These are phyloP conservation scores for Geranium incanum DNA, from an alignment of 441 rosid species.

Conservation along the genomic window DNA sequence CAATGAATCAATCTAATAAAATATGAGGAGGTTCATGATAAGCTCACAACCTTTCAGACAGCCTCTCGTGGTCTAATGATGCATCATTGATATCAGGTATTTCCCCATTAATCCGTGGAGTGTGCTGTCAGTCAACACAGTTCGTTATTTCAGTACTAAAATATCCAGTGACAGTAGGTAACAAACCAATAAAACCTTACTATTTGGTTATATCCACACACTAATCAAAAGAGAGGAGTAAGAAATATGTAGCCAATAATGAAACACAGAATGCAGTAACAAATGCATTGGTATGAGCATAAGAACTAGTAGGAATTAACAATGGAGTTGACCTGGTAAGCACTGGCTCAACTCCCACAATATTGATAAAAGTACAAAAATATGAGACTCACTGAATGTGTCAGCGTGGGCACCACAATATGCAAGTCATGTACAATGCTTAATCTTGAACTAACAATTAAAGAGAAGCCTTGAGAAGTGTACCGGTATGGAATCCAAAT, in stretches of 20 bases:
- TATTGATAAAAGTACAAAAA: background rate
- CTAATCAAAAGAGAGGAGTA: background rate
- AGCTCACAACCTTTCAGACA: conserved; percentile 65
- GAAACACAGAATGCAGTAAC: background rate
- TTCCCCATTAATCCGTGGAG: conserved; percentile 71
- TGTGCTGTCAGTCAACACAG: conserved; percentile 55
- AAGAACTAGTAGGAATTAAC: background rate
- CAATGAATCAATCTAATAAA: background rate
- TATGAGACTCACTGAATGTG: background rate
- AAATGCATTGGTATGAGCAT: background rate
- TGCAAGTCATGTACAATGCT: background rate
- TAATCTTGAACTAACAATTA: background rate
- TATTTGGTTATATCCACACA: background rate
- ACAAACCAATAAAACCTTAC: background rate
- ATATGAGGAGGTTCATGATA: background rate
- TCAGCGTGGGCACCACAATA: background rate
- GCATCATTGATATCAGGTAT: conserved; percentile 84
- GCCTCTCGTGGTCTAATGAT: conserved; percentile 71
- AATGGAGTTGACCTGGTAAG: background rate
- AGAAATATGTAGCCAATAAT: background rate
- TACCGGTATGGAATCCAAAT: conserved; percentile 88
- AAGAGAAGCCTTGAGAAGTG: conserved; percentile 16
- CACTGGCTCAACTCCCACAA: background rate
- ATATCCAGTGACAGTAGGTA: background rate
- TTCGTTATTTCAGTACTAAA: conserved; percentile 12